phyloP scores from a whole-genome alignment of 148 eudicot genomes.

The Vaccinium darrowii region DNA sequence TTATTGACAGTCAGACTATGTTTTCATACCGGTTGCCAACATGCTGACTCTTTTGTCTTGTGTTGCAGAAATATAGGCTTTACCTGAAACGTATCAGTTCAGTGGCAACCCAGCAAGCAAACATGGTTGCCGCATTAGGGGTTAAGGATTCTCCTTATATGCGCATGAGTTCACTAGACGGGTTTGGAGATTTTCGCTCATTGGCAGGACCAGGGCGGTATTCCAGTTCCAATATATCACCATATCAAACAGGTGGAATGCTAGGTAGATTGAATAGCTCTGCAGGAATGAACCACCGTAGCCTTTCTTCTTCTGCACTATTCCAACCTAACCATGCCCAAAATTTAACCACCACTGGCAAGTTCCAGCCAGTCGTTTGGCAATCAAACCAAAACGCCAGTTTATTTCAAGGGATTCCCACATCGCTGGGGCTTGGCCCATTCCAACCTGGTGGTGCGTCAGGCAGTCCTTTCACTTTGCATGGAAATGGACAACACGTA shows the following conservation, averaged over 20 bases:
- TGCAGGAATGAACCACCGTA: slow-evolving; percentile 42
- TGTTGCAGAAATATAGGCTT: slow-evolving; percentile 80
- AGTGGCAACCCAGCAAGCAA: slow-evolving; percentile 38
- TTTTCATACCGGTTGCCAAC: not conserved
- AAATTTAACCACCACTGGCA: slow-evolving; percentile 32
- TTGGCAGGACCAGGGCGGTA: slow-evolving; percentile 45
- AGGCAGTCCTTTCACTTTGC: slow-evolving; percentile 17
- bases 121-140: slow-evolving; percentile 39
- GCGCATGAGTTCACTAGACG: slow-evolving; percentile 49
- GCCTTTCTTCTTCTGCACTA: slow-evolving; percentile 49
- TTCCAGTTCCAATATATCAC: slow-evolving; percentile 22
- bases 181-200: slow-evolving; percentile 54
- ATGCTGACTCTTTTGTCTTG: not conserved
- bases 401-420: slow-evolving; percentile 41
- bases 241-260: slow-evolving; percentile 40
- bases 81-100: slow-evolving; percentile 61
- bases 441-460: slow-evolving; percentile 28
- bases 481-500: slow-evolving; percentile 22
- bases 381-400: slow-evolving; percentile 30
- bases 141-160: slow-evolving; percentile 41
- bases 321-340: slow-evolving; percentile 42
- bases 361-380: slow-evolving; percentile 30
- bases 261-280: slow-evolving; percentile 50
- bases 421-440: slow-evolving; percentile 36
- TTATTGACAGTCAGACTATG: not conserved